These are phyloP conservation scores for Trypanosoma vivax DNA, from an alignment of 208 protist genomes.

Conservation along the genomic window DNA sequence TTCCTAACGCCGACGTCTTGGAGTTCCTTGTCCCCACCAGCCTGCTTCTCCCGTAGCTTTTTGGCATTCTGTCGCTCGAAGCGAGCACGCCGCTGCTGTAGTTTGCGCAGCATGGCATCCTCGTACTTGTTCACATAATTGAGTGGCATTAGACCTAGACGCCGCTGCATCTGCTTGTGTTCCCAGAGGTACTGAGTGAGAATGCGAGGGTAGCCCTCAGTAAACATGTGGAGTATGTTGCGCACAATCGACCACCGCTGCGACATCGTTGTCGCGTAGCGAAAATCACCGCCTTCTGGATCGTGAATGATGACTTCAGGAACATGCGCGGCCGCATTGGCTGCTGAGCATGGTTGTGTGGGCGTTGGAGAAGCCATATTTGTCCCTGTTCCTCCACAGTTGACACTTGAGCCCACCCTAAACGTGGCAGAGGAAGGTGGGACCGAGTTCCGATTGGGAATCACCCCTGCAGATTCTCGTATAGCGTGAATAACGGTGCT, in stretches of 20 bases:
- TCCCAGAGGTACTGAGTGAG: slow-evolving; percentile 87
- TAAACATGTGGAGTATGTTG: slow-evolving; percentile 90
- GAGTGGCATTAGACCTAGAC: slow-evolving; percentile 65
- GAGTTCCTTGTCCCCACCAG: slow-evolving; percentile 4
- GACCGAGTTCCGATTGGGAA: slow-evolving; percentile 40
- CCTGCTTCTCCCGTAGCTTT: slow-evolving; percentile 21
- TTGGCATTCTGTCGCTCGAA: slow-evolving; percentile 36
- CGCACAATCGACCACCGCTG: slow-evolving; percentile 60
- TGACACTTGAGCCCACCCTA: not conserved
- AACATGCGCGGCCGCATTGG: slow-evolving; percentile 2
- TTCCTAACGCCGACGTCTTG: slow-evolving; percentile 26
- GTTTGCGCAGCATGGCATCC: slow-evolving; percentile 52
- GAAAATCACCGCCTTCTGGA: slow-evolving; percentile 81
- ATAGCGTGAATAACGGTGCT: slow-evolving; percentile 37
- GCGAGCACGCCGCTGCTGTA: slow-evolving; percentile 41
- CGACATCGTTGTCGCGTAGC: slow-evolving; percentile 34
- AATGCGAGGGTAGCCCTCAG: slow-evolving; percentile 84
- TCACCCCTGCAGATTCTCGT: slow-evolving; percentile 58
- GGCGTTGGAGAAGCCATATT: not conserved
- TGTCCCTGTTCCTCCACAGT: not conserved
- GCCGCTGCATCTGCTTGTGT: slow-evolving; percentile 61
- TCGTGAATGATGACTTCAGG: slow-evolving; percentile 70
- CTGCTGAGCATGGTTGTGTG: not conserved
- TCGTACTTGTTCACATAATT: slow-evolving; percentile 82
- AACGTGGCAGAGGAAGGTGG: not conserved